Conservation (phyloP, 352 stramenopile genomes). For the Globisporangium acanthophoron region DNA sequence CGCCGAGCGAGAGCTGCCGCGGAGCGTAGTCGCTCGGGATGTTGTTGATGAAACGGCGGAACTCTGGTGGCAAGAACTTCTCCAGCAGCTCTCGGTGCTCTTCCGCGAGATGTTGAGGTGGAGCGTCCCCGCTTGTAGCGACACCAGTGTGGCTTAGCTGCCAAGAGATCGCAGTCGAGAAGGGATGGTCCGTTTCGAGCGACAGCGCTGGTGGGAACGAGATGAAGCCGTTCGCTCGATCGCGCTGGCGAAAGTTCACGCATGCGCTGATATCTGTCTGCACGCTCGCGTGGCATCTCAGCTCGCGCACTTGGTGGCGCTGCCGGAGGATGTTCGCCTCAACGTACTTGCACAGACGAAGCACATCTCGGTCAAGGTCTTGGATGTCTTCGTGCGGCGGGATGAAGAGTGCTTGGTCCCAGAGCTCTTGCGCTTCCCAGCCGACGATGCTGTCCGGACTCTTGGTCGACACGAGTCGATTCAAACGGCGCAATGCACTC, state of each 20-base stretch:
- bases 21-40: slow-evolving; percentile 33
- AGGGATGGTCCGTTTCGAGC: slow-evolving; percentile 7
- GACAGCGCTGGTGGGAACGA: slow-evolving; percentile 4
- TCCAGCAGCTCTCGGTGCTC: slow-evolving; percentile 25
- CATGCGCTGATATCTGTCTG: slow-evolving; percentile 37
- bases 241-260: slow-evolving; percentile 9
- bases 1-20: slow-evolving; percentile 28
- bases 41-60: slow-evolving; percentile 21
- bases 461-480: slow-evolving; percentile 26
- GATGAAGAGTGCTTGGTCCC: slow-evolving; percentile 60
- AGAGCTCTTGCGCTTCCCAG: slow-evolving; percentile 43
- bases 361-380: slow-evolving; percentile 35
- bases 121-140: neutral
- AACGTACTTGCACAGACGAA: slow-evolving; percentile 25
- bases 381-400: slow-evolving; percentile 42
- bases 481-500: slow-evolving; percentile 20
- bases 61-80: slow-evolving; percentile 25
- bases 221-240: slow-evolving; percentile 15
- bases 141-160: neutral
- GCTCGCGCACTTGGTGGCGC: neutral
- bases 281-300: neutral
- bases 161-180: neutral
- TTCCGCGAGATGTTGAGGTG: slow-evolving; percentile 2
- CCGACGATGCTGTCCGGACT: slow-evolving; percentile 41
- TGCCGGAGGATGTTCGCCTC: slow-evolving; percentile 23